Evolutionary conservation across 768 basidiomycete genomes (phyloP), one percentile per base, ranked within the genome.

Genomic region (Kwoniella sp.): DNA sequence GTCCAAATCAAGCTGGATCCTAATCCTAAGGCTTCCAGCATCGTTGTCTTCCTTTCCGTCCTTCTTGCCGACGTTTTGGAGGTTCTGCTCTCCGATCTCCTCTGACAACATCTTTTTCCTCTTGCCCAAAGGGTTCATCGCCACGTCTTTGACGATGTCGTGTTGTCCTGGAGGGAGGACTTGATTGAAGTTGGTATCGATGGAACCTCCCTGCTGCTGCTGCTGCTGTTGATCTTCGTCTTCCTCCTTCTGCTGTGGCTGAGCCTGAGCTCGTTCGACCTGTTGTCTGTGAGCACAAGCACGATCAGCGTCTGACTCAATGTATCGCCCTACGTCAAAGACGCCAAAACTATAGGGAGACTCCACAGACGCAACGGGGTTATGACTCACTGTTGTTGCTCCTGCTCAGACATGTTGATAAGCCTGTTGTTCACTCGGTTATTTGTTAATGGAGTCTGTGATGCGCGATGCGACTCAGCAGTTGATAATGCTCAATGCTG

Each of bases 81-180:
- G 29, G 22, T 50, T 59, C 22, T 49, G 33, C 21, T 59, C 58
- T 7, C 58, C 58, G 13, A 59, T 59, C 30, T 30, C 21, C 29
- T 59, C 58, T 24, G 48, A 50, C 48, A 59, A 44, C 58, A 59
- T 59, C 49, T 59, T 59, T 19, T 52, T 49, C 49, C 58, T 49
- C 30, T 59, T 59, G 21, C 58, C 58, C 24, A 59, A 37, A 12
- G 58, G 58, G 49, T 59, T 59, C n/a, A 59, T 22, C 17, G 58
- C 58, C 8, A 59, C 58, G 33, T 59, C 58, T 10, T 48, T 26
- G 15, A 59, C 33, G 17, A 33, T 48, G 33, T 59, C 48, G 47
- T 47, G 58, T 59, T 50, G 30, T 49, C 58, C 58, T 3, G 58
- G 58, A 22, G 47, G 47, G 22, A 59, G 47, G 33, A 59, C 48